phyloP scores from a whole-genome alignment of 345 rosid genomes.

The Schrenkiella parvula region DNA sequence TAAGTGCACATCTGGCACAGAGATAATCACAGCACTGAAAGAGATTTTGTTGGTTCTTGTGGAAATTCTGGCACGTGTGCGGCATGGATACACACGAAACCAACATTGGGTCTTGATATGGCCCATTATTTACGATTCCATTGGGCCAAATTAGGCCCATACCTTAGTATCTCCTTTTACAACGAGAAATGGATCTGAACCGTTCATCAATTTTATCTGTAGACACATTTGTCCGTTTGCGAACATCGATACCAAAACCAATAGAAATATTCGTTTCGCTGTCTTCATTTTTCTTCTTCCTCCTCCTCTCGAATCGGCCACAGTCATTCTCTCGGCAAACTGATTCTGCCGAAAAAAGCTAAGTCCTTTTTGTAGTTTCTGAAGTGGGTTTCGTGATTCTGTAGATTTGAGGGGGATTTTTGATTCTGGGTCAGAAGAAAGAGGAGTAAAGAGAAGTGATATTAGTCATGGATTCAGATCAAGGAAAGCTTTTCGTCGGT shows the following conservation, averaged over 20 bases:
- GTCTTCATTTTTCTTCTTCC: slow-evolving; percentile 13
- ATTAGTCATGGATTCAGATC: slow-evolving; percentile 62
- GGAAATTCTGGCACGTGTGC: not conserved
- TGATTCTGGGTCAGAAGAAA: slow-evolving; percentile 3
- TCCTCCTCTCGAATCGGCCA: slow-evolving; percentile 15
- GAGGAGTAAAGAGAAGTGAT: not conserved
- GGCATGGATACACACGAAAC: not conserved
- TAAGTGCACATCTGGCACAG: slow-evolving; percentile 9
- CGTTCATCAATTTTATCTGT: slow-evolving; percentile 3
- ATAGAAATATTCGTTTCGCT: slow-evolving; percentile 16
- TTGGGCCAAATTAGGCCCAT: not conserved
- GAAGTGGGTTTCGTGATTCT: not conserved
- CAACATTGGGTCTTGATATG: not conserved
- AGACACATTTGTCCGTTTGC: slow-evolving; percentile 13
- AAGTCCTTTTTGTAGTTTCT: not conserved
- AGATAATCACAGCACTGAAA: slow-evolving; percentile 15
- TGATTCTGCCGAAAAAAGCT: slow-evolving; percentile 14
- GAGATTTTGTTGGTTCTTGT: slow-evolving; percentile 8
- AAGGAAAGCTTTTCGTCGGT: slow-evolving; percentile 79
- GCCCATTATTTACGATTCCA: not conserved
- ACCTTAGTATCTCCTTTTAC: not conserved
- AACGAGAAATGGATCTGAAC: not conserved
- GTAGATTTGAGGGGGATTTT: not conserved
- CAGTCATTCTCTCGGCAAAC: not conserved
- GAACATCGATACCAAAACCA: slow-evolving; percentile 19